Evolutionary conservation across 2,329 filamentous ascomycete genomes (phyloP), one percentile per base, ranked within the genome.

Genomic region (Diatrype stigma): DNA sequence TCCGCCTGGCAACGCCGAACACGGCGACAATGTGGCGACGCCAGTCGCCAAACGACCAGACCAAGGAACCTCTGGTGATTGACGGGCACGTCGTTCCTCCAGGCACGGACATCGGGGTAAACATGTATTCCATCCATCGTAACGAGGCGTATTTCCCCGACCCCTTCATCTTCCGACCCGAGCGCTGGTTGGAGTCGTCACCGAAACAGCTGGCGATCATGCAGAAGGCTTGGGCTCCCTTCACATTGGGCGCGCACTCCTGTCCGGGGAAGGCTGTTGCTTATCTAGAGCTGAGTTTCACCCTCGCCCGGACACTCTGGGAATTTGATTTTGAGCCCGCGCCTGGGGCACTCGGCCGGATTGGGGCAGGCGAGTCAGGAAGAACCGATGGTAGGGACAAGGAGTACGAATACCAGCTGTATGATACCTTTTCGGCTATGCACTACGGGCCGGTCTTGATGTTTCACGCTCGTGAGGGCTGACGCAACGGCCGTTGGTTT

Each of bases 251-350:
- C 1, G 2, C 35, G 1, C 28, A 75, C 2, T 71, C 72, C 3
- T 80, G 77, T 57, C 73, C 78, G 37, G 76, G 75, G 0, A 78
- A 77, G 64, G 61, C 68, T 0, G 60, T 76, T 28, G 72, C 73
- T 10, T 72, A 75, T 52, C 66, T 73, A 42, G 74, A 76, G 58
- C 55, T 73, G 49, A 70, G 67, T 11, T 57, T 76, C 1, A 70
- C 70, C 0, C 65, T 75, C 11, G 74, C 73, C 17, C 63, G 73
- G 35, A 61, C 73, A 4, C 30, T 76, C 32, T 74, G 62, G 35
- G 10, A 17, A 8, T 38, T 38, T 16, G 35, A 38, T 19, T 38
- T 38, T 7, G 35, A 38, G 35, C 16, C 35, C 17, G 35, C 35
- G 16, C 35, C 35, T 6, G 35, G 35, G 3, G 10, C 16, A 19